These are phyloP conservation scores for Metarhizium robertsii DNA, from an alignment of 2,329 filamentous ascomycete species.

Conservation along the genomic window DNA sequence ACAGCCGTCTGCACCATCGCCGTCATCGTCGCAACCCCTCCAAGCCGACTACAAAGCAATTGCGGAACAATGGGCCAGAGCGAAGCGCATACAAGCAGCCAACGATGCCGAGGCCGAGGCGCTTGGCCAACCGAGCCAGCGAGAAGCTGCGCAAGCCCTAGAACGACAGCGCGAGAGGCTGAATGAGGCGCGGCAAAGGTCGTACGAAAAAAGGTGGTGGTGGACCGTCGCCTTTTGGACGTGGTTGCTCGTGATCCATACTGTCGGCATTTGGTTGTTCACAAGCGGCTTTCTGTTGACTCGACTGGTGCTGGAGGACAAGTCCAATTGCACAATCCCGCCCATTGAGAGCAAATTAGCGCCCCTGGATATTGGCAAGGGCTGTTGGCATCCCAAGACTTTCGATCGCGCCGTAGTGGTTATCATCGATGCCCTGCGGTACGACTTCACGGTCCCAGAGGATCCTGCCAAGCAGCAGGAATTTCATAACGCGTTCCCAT, in stretches of 20 bases:
- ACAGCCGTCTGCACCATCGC: slow-evolving; percentile 5
- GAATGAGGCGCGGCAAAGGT: slow-evolving; percentile 36
- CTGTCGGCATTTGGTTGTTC: slow-evolving; percentile 79
- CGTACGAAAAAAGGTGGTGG: slow-evolving; percentile 43
- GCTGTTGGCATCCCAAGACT: slow-evolving; percentile 93
- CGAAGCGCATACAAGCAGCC: slow-evolving; percentile 38
- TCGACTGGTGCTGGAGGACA: slow-evolving; percentile 67
- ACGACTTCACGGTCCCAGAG: slow-evolving; percentile 86
- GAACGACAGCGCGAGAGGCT: slow-evolving; percentile 37
- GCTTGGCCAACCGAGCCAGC: slow-evolving; percentile 20
- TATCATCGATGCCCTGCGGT: slow-evolving; percentile 85
- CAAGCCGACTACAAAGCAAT: slow-evolving; percentile 42
- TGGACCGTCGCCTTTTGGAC: slow-evolving; percentile 60
- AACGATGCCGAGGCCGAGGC: slow-evolving; percentile 26
- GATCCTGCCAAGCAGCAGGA: slow-evolving; percentile 29
- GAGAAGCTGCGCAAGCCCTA: slow-evolving; percentile 26
- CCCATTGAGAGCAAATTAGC: slow-evolving; percentile 47
- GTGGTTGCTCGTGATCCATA: slow-evolving; percentile 65
- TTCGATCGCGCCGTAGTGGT: slow-evolving; percentile 89
- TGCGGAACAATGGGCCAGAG: slow-evolving; percentile 42
- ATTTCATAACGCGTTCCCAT: slow-evolving; percentile 82
- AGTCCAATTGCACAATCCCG: slow-evolving; percentile 58
- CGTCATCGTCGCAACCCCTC: not conserved
- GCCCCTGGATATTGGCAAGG: slow-evolving; percentile 41
- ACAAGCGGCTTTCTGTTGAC: slow-evolving; percentile 92